phyloP scores from a whole-genome alignment of 257 asterid species.

The Cynanchum wilfordii region DNA sequence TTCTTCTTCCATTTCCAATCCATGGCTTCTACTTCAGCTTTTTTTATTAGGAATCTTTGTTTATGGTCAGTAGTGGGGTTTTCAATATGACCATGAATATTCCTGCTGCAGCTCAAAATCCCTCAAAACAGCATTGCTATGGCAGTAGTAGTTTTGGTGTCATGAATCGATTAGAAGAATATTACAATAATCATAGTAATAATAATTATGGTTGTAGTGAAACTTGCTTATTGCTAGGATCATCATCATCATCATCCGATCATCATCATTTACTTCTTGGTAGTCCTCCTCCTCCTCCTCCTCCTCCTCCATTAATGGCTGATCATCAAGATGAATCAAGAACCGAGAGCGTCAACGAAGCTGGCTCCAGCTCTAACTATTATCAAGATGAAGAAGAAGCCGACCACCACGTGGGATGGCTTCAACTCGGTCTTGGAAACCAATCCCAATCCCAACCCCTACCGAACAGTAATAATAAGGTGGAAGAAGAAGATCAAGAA shows the following conservation, averaged over 20 bases:
- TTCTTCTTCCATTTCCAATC: slow-evolving; percentile 5
- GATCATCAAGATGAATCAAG: slow-evolving; percentile 43
- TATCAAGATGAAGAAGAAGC: slow-evolving; percentile 19
- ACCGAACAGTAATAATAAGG: background rate
- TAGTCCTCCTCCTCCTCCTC: background rate
- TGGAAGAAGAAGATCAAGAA: slow-evolving; percentile 2
- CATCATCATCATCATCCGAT: slow-evolving; percentile 8
- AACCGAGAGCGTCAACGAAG: slow-evolving; percentile 22
- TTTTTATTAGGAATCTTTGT: background rate
- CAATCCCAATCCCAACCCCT: background rate
- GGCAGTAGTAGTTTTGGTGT: slow-evolving; percentile 21
- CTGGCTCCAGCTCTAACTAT: slow-evolving; percentile 33
- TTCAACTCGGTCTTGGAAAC: slow-evolving; percentile 66
- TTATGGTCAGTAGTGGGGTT: slow-evolving; percentile 12
- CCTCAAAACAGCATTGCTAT: slow-evolving; percentile 27
- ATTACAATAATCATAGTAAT: too few relatives aligned
- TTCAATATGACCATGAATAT: slow-evolving; percentile 65
- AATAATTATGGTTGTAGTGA: slow-evolving; percentile 21
- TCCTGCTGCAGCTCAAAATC: slow-evolving; percentile 28
- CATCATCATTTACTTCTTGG: slow-evolving; percentile 25
- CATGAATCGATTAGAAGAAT: slow-evolving; percentile 39
- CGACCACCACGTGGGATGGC: slow-evolving; percentile 34
- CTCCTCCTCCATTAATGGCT: slow-evolving; percentile 28
- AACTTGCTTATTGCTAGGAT: slow-evolving; percentile 23
- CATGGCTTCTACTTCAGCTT: slow-evolving; percentile 38